Conservation (phyloP, 805 yeast species). For the Metschnikowia amazonensis region DNA sequence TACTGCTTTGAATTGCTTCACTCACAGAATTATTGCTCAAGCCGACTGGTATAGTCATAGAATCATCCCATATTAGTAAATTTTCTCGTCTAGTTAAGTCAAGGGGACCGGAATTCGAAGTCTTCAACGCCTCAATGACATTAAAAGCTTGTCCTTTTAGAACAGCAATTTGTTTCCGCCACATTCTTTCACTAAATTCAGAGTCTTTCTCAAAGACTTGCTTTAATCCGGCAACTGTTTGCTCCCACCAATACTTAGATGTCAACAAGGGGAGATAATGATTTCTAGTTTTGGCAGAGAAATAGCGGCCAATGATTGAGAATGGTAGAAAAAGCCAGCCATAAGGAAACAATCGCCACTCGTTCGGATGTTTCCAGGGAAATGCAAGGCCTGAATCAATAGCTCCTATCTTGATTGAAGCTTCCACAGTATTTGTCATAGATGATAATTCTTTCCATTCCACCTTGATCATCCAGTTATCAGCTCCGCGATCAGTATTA, state of each 20-base stretch:
- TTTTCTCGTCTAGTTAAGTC: constrained; percentile 60
- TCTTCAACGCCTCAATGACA: constrained; percentile 61
- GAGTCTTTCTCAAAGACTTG: constrained; percentile 51
- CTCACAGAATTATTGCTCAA: constrained; percentile 28
- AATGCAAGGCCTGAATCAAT: constrained; percentile 72
- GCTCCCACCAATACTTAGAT: constrained; percentile 69
- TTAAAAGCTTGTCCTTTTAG: constrained; percentile 77
- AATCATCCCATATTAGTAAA: constrained; percentile 56
- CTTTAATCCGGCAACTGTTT: constrained; percentile 44
- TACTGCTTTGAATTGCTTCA: constrained; percentile 38
- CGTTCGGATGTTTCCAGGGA: constrained; percentile 83
- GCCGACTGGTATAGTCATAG: constrained; percentile 50
- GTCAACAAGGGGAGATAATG: constrained; percentile 59
- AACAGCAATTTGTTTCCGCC: constrained; percentile 65
- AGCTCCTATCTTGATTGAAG: constrained; percentile 54
- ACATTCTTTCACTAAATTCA: constrained; percentile 63
- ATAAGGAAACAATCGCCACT: constrained; percentile 74
- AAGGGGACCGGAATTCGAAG: constrained; percentile 58
- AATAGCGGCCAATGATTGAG: constrained; percentile 63
- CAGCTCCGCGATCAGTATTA: constrained; percentile 71
- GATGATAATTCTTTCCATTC: constrained; percentile 32
- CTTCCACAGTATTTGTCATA: constrained; percentile 1
- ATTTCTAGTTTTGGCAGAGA: constrained; percentile 49
- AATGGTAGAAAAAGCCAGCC: constrained; percentile 74
- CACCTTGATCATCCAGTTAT: constrained; percentile 72